Evolutionary conservation across 345 rosid species (phyloP), one percentile per base, ranked within the genome.

Genomic region (Microcos paniculata): DNA sequence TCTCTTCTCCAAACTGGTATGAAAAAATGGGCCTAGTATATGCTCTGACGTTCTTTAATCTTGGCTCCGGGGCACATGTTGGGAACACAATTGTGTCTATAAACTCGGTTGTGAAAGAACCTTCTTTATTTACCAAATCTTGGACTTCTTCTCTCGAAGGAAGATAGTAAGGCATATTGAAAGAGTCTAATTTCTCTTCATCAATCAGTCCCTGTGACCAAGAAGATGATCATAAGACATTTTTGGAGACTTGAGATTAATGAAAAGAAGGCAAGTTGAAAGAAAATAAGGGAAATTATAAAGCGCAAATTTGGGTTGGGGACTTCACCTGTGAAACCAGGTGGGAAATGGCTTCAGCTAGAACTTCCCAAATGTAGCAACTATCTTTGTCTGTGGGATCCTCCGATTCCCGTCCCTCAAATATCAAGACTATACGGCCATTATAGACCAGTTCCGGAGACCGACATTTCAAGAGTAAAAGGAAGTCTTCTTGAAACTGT

Each of bases 141-240:
- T 31, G 2, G 38, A 63, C 13, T 19, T 63, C 69, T 21, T 31
- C 48, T 35, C 16, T 21, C 12, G 69, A 30, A 3, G 69, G 1
- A 19, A n/a, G 18, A 4, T 35, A 63, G 46, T 19, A 19, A 19
- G 69, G 69, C 4, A 63, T 7, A 21, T 63, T 63, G 69, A 63
- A 63, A 9, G 43, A 35, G 48, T 63, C 69, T n/a, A 63, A 63
- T 63, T 31, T 63, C 24, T 63, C 69, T 63, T 63, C 43, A 35
- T 31, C 23, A 14, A 62, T 35, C 4, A 62, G 5, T 31, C 68
- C 59, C 28, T 49, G 24, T 52, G 7, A 10, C 19, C 2, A 2
- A 8, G 8, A 5, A 52, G n/a, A 6, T n/a, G n/a, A n/a, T n/a
- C n/a, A n/a, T n/a, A n/a, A n/a, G n/a, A n/a, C n/a, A n/a, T n/a